phyloP scores from a whole-genome alignment of 1,139 yeast species.

The Protomyces inouyei region DNA sequence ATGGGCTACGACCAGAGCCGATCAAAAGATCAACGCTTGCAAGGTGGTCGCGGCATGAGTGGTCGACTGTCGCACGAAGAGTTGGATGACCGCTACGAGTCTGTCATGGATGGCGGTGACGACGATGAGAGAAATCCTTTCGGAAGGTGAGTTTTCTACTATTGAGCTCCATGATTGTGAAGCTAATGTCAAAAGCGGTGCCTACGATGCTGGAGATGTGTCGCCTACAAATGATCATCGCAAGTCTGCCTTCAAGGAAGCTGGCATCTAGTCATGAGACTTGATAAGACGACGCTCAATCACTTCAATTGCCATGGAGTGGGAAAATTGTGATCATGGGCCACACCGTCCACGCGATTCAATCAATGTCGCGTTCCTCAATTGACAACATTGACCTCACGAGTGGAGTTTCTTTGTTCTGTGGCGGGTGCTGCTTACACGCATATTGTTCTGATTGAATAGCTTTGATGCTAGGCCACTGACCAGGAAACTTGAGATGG shows the following conservation, averaged over 20 bases:
- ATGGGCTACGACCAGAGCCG: constrained; percentile 16
- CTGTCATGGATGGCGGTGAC: constrained; percentile 24
- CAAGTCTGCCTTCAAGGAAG: constrained; percentile 19
- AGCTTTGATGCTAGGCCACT: too few species aligned
- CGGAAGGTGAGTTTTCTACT: neutral
- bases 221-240: constrained; percentile 4
- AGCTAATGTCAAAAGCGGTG: neutral
- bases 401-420: too few species aligned
- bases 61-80: constrained; percentile 14
- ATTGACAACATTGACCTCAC: too few species aligned
- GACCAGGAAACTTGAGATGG: too few species aligned
- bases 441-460: too few species aligned
- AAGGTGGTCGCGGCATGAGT: neutral
- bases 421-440: too few species aligned
- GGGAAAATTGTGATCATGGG: too few species aligned
- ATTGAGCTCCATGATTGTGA: neutral
- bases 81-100: constrained; percentile 19
- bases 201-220: neutral
- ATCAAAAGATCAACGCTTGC: neutral
- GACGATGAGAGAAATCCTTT: constrained; percentile 13
- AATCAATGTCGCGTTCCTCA: too few species aligned
- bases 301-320: too few species aligned
- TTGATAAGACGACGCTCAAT: too few species aligned
- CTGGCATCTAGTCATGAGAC: neutral
- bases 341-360: too few species aligned